These are phyloP conservation scores for Chaetoscypha palmicola DNA, from an alignment of 2,329 filamentous ascomycete genomes.

Conservation along the genomic window DNA sequence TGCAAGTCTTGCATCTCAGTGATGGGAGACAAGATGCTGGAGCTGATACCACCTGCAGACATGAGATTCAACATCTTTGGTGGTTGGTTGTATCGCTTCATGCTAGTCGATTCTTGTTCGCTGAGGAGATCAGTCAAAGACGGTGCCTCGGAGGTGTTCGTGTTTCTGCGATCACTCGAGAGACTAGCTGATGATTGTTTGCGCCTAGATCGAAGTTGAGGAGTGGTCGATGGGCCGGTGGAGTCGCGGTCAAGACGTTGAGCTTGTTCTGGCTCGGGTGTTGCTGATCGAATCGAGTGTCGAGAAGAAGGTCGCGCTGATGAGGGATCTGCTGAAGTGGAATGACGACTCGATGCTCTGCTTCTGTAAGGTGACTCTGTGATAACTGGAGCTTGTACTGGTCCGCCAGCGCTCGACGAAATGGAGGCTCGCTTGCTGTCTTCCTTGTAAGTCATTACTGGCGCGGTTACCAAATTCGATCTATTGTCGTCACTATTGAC, in stretches of 20 bases:
- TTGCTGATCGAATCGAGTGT: background rate
- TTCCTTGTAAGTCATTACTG: background rate
- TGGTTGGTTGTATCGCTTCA: background rate
- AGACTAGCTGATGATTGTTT: background rate
- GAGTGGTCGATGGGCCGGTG: background rate
- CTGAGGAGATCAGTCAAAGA: background rate
- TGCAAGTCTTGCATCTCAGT: conserved; percentile 4
- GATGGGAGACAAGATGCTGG: conserved; percentile 5
- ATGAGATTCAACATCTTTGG: conserved; percentile 16
- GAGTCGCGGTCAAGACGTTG: background rate
- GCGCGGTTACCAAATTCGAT: background rate
- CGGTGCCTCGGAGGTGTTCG: background rate
- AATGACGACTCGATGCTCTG: background rate
- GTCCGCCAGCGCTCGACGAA: background rate
- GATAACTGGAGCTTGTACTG: background rate
- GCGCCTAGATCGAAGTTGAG: background rate
- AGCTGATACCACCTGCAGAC: conserved; percentile 6
- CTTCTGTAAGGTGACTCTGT: background rate
- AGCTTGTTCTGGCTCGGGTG: background rate
- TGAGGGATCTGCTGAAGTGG: background rate
- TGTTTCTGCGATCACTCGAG: background rate
- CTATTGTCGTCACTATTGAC: background rate
- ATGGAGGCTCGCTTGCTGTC: background rate
- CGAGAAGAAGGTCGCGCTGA: background rate
- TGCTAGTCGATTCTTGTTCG: background rate